Base-by-base conservation (phyloP, 2,329 filamentous ascomycete genomes). In the Phaeosphaeria sp. region DNA sequence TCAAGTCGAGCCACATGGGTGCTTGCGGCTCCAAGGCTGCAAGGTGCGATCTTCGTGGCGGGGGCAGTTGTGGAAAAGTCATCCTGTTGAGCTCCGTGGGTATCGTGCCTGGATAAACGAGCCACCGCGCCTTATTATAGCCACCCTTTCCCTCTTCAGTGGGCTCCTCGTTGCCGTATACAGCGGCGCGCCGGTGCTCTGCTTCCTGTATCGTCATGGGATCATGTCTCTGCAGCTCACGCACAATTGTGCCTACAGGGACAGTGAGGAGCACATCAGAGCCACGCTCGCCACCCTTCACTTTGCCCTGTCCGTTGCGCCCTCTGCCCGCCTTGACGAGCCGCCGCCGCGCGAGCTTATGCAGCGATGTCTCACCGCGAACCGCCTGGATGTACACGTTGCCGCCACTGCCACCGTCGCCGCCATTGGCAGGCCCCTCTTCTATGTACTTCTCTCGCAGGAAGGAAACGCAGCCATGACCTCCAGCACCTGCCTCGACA, bases 351-450 rank as follows among this genome's bases (percentile, higher is more conserved):
- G 92, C 90, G 10, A 99, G 83, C 79, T 97, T 98, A 79, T 98
- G 93, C 60, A 99, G 80, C 52, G 92, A 97, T 0, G 93, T 98
- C 78, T 98, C 91, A 58, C 93, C 92, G 54, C 90, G 88, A 1
- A 96, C 88, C 7, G 95, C 93, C 78, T 98, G 94, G 56, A 99
- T 96, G 76, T 96, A 98, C 65, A 99, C 83, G 69, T 90, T 96
- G 41, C 95, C 95, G 60, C 95, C 95, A 55, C 88, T 90, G 4
- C 95, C 95, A 43, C 95, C 95, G 73, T 99, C 93, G 58, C 95
- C 95, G 49, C 95, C 95, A 76, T 99, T 98, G 10, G 95, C 87
- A 11, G 95, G 95, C 0, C 95, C 95, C 63, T 96, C 89, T 46
- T 89, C 87, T 27, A 97, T 84, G 77, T 91, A 98, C 62, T 94